Conservation (phyloP, 495 filamentous ascomycete species). For the Viridothelium virens region DNA sequence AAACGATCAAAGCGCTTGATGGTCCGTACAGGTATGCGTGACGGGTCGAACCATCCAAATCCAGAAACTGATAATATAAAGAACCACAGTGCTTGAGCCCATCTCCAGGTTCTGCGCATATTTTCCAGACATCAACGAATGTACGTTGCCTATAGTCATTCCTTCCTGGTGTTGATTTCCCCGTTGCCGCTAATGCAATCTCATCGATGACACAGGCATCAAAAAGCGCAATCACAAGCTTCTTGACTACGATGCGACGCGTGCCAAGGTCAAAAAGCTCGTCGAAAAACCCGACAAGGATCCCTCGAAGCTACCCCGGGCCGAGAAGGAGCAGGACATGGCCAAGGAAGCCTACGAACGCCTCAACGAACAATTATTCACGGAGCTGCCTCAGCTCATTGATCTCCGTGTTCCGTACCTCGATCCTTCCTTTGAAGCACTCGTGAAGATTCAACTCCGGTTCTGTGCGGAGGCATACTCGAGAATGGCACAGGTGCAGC, state of each 20-base stretch:
- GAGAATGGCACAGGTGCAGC: slow-evolving; percentile 97
- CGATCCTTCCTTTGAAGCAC: slow-evolving; percentile 90
- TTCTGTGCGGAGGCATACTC: slow-evolving; percentile 97
- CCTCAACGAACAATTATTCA: slow-evolving; percentile 89
- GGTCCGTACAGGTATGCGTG: slow-evolving; percentile 75
- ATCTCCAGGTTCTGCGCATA: slow-evolving; percentile 95
- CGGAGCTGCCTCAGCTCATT: slow-evolving; percentile 92
- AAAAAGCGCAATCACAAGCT: slow-evolving; percentile 98
- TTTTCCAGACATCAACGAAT: slow-evolving; percentile 98
- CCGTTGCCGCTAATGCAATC: neutral
- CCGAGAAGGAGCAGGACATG: slow-evolving; percentile 90
- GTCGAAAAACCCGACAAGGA: slow-evolving; percentile 99
- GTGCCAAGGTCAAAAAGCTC: slow-evolving; percentile 90
- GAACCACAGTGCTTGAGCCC: slow-evolving; percentile 88
- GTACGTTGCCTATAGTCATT: slow-evolving; percentile 41
- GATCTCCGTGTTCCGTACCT: slow-evolving; percentile 94
- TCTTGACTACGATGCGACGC: slow-evolving; percentile 92
- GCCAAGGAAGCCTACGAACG: slow-evolving; percentile 89
- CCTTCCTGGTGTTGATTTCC: neutral
- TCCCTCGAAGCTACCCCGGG: slow-evolving; percentile 82
- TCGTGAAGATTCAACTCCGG: slow-evolving; percentile 95
- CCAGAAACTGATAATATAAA: slow-evolving; percentile 28
- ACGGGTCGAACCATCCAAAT: neutral
- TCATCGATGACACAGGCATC: slow-evolving; percentile 50
- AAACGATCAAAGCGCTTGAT: slow-evolving; percentile 96